Evolutionary conservation across 148 eudicot species (phyloP).

Genomic region (Persicaria maculosa): DNA sequence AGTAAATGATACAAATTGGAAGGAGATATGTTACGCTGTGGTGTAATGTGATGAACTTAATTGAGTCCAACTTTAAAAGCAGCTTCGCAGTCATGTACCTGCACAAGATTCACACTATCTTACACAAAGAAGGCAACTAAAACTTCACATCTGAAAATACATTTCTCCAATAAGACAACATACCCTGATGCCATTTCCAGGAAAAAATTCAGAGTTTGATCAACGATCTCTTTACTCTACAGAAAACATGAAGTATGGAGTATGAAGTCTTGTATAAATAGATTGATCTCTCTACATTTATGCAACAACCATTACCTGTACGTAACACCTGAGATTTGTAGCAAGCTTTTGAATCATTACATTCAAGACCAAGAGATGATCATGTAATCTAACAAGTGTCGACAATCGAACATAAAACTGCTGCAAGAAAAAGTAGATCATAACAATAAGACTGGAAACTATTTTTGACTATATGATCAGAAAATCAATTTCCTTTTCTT

Average conservation of each 20-base stretch:
- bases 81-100: conserved; percentile 87
- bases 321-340: conserved; percentile 71
- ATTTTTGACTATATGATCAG: not conserved
- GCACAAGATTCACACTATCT: conserved; percentile 17
- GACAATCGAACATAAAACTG: conserved; percentile 86
- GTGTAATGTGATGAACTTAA: conserved; percentile 61
- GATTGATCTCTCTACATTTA: not conserved
- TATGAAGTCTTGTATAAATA: conserved; percentile 4
- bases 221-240: conserved; percentile 78
- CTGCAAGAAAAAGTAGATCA: conserved; percentile 39
- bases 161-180: conserved; percentile 21
- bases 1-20: not conserved
- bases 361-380: conserved; percentile 70
- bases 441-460: not conserved
- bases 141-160: conserved; percentile 8
- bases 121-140: not conserved
- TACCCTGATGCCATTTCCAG: conserved; percentile 89
- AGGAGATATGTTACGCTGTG: conserved; percentile 50
- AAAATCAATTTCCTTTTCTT: not conserved
- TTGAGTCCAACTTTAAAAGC: conserved; percentile 73
- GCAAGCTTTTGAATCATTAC: conserved; percentile 78
- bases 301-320: conserved; percentile 42
- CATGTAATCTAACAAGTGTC: conserved; percentile 83
- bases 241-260: conserved; percentile 4
- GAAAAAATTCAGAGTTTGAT: conserved; percentile 69